Conservation (phyloP, 2,329 filamentous ascomycete species). For the Calonectria crousiana region DNA sequence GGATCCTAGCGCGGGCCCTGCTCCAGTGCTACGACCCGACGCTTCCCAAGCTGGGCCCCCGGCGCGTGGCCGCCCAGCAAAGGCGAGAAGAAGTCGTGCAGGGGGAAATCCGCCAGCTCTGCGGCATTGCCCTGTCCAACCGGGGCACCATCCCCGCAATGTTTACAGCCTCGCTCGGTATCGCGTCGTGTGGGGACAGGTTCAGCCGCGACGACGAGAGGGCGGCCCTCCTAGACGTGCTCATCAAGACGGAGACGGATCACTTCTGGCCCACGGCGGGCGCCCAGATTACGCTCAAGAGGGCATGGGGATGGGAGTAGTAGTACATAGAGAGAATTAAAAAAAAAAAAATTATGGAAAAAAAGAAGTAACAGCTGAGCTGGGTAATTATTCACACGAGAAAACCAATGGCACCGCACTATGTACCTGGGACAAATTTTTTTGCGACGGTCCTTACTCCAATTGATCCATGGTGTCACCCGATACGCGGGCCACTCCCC, state of each 20-base stretch:
- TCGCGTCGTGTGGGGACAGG: slow-evolving; percentile 62
- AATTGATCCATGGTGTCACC: slow-evolving; percentile 1
- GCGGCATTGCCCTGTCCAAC: slow-evolving; percentile 70
- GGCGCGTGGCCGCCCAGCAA: slow-evolving; percentile 46
- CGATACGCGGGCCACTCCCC: slow-evolving; percentile 15
- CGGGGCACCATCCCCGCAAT: slow-evolving; percentile 66
- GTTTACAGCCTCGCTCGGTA: slow-evolving; percentile 68
- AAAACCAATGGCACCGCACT: neutral
- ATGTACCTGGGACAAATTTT: neutral
- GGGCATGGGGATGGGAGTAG: slow-evolving; percentile 61
- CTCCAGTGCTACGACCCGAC: slow-evolving; percentile 68
- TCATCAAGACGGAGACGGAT: slow-evolving; percentile 61
- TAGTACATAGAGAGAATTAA: neutral
- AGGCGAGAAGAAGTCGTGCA: slow-evolving; percentile 56
- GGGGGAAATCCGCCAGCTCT: slow-evolving; percentile 63
- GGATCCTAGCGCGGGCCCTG: slow-evolving; percentile 69
- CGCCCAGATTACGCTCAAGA: slow-evolving; percentile 60
- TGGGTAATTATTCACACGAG: neutral
- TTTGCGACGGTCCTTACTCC: neutral
- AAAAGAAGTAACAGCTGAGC: neutral
- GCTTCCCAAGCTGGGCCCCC: slow-evolving; percentile 60
- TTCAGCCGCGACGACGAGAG: slow-evolving; percentile 61
- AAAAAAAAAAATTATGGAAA: too few species aligned
- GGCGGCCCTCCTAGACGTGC: slow-evolving; percentile 59
- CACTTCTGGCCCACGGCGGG: slow-evolving; percentile 65